Evolutionary conservation across 202 grass and related monocot species (phyloP).

Genomic region (Thinopyrum obtusiflorum): DNA sequence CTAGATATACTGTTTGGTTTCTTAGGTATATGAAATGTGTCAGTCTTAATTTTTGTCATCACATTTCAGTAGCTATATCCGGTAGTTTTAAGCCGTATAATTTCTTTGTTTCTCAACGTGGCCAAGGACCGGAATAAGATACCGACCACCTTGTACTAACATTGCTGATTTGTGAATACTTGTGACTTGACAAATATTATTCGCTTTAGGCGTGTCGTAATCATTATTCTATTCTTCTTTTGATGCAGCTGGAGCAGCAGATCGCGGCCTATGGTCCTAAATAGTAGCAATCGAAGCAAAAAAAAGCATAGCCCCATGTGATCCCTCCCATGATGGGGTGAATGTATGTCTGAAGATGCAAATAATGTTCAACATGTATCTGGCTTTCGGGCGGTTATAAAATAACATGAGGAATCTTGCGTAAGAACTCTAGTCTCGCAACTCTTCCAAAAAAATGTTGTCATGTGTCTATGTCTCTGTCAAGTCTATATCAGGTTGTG

Average conservation of each 20-base stretch:
- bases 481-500: not conserved
- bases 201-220: too few relatives aligned
- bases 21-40: not conserved
- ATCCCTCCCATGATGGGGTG: too few relatives aligned
- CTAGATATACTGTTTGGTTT: not conserved
- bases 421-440: not conserved
- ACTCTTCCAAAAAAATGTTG: not conserved
- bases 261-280: too few relatives aligned
- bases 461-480: not conserved
- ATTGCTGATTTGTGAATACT: too few relatives aligned
- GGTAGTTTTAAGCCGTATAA: not conserved
- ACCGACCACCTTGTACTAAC: not conserved
- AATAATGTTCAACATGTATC: conserved; percentile 23
- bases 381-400: conserved; percentile 1
- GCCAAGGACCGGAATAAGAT: too few relatives aligned
- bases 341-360: conserved; percentile 12
- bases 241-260: too few relatives aligned
- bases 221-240: too few relatives aligned
- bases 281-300: too few relatives aligned
- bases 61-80: not conserved
- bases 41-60: not conserved
- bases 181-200: too few relatives aligned
- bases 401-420: conserved; percentile 6
- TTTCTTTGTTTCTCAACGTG: not conserved
- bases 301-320: too few relatives aligned